These are phyloP conservation scores for Penicillium argentinense DNA, from an alignment of 495 filamentous ascomycete species.

Conservation along the genomic window DNA sequence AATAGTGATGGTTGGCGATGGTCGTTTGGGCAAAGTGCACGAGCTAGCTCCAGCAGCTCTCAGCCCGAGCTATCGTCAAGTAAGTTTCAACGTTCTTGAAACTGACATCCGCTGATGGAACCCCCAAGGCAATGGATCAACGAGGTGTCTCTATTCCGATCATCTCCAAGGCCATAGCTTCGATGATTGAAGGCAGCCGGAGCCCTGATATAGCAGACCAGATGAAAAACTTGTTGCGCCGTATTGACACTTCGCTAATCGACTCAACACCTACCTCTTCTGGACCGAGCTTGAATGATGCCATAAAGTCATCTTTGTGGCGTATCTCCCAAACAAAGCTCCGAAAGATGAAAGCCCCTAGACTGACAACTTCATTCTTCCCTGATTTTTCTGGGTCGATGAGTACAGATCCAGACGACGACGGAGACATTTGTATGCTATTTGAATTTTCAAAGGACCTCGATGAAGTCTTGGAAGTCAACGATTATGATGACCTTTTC, in stretches of 20 bases:
- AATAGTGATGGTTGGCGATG: constrained; percentile 7
- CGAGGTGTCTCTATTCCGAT: constrained; percentile 34
- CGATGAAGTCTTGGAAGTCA: background rate
- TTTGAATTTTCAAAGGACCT: background rate
- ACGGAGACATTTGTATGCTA: background rate
- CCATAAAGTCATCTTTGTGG: constrained; percentile 30
- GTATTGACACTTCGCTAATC: too few relatives aligned
- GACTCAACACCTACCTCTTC: background rate
- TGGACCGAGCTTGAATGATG: background rate
- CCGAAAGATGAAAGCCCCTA: constrained; percentile 7
- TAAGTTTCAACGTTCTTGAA: constrained; percentile 5
- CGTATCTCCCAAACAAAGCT: constrained; percentile 26
- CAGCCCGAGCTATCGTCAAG: constrained; percentile 35
- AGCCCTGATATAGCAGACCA: too few relatives aligned
- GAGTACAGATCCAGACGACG: background rate
- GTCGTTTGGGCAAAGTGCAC: constrained; percentile 20
- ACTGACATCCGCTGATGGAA: background rate
- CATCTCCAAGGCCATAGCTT: constrained; percentile 35
- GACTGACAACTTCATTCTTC: constrained; percentile 5
- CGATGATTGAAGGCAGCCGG: constrained; percentile 25
- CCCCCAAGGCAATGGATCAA: constrained; percentile 36
- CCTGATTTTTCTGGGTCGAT: background rate
- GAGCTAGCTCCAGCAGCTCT: constrained; percentile 36
- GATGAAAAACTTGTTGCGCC: too few relatives aligned
- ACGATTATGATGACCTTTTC: background rate